Evolutionary conservation across 768 basidiomycete species (phyloP).

Genomic region (Leccinum variicolor): DNA sequence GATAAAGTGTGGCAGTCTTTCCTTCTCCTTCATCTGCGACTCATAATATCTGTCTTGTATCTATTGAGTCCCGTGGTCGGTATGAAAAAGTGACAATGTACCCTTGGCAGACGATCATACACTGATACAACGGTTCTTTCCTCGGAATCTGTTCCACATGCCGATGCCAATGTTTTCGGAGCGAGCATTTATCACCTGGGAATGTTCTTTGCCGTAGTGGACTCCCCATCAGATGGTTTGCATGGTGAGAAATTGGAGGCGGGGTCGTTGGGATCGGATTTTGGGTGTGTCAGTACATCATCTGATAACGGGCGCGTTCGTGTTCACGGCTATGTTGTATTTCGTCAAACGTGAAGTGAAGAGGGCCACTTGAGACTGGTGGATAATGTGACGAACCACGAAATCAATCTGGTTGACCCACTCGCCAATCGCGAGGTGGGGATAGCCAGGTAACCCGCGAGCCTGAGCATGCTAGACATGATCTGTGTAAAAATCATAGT

Average conservation of each 20-base stretch:
- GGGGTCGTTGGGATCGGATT: slow-evolving; percentile 1
- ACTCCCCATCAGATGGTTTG: slow-evolving; percentile 92
- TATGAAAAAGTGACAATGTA: slow-evolving; percentile 25
- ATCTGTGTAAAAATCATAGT: neutral
- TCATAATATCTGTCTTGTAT: slow-evolving; percentile 76
- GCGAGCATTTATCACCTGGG: slow-evolving; percentile 90
- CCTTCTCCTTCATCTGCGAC: slow-evolving; percentile 83
- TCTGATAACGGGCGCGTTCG: slow-evolving; percentile 70
- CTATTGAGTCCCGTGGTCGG: neutral
- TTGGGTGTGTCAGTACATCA: slow-evolving; percentile 31
- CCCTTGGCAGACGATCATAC: slow-evolving; percentile 67
- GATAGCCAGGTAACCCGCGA: slow-evolving; percentile 38
- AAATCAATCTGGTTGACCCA: slow-evolving; percentile 63
- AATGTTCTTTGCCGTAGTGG: slow-evolving; percentile 60
- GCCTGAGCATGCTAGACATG: slow-evolving; percentile 24
- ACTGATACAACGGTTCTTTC: slow-evolving; percentile 70
- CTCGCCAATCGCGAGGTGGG: slow-evolving; percentile 43
- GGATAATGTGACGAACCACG: slow-evolving; percentile 32
- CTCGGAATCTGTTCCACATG: slow-evolving; percentile 84
- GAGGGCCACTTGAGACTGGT: neutral
- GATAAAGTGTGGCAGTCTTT: slow-evolving; percentile 78
- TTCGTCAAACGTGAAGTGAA: neutral
- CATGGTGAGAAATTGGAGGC: slow-evolving; percentile 42
- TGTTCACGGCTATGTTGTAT: slow-evolving; percentile 79
- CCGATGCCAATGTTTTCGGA: slow-evolving; percentile 76